These are phyloP conservation scores for Eruca vesicaria DNA, from an alignment of 441 rosid species.

Conservation along the genomic window DNA sequence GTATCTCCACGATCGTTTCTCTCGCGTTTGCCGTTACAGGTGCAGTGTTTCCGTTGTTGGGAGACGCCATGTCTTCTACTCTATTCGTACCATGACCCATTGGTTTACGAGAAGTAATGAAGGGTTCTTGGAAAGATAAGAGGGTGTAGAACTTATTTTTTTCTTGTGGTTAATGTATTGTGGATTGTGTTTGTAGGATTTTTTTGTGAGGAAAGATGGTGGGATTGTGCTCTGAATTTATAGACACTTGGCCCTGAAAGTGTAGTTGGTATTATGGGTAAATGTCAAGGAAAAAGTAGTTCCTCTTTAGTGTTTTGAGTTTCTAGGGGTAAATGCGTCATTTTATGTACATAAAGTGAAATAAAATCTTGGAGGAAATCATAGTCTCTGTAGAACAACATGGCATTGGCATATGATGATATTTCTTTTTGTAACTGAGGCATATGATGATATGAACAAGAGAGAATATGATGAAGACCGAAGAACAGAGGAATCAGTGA, in stretches of 20 bases:
- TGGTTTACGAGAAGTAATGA: not conserved
- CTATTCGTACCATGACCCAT: constrained; percentile 40
- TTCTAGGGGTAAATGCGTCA: constrained; percentile 27
- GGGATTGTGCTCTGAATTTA: constrained; percentile 24
- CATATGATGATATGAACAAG: constrained; percentile 20
- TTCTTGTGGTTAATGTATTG: not conserved
- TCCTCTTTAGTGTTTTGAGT: not conserved
- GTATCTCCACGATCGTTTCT: constrained; percentile 50
- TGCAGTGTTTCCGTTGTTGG: constrained; percentile 23
- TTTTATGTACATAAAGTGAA: not conserved
- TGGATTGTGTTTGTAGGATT: constrained; percentile 13
- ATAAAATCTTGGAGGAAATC: constrained; percentile 18
- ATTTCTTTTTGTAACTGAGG: too few species aligned
- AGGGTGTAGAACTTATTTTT: not conserved
- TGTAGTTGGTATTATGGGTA: constrained; percentile 33
- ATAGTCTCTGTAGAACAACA: constrained; percentile 19
- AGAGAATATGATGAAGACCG: not conserved
- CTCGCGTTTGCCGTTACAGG: not conserved
- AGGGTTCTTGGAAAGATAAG: not conserved
- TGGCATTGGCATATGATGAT: too few species aligned
- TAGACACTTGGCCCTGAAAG: constrained; percentile 24
- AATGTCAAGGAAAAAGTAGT: not conserved
- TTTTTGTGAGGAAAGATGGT: constrained; percentile 26
- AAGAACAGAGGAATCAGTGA: not conserved
- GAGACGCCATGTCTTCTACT: constrained; percentile 38